Evolutionary conservation across 805 yeast genomes (phyloP), one percentile per base, ranked within the genome.

Genomic region (Wickerhamiella parazyma): DNA sequence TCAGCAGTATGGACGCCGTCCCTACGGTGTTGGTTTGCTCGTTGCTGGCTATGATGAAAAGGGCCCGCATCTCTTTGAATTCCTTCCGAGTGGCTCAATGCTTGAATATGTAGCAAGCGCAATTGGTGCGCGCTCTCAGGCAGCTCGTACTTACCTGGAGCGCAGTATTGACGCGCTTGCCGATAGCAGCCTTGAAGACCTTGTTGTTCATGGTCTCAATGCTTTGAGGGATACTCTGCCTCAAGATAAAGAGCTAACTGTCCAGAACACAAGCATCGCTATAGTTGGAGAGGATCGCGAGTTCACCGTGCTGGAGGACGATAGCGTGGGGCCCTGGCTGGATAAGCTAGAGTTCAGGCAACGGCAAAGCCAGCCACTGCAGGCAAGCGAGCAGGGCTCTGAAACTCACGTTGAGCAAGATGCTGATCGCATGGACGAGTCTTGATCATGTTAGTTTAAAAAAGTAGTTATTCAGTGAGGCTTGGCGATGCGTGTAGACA

Each of bases 91-190:
- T 7, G 99, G 99, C 2, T 78, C 89, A 20, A 91, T 81, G 18
- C 69, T 86, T 55, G 97, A 91, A 63, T 82, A 87, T 59, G 75
- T 73, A 53, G 97, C 95, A 28, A 78, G 95, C 10, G 94, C 98
- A 29, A 85, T 91, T 57, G 99, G 99, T 38, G 97, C 99, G 8
- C 75, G 99, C 59, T 89, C 97, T 2, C 99, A 91, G 65, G 97
- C 97, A 41, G 96, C 95, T 12, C 77, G 94, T 67, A 91, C 99
- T 2, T 91, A 85, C 55, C 67, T 91, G 59, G 99, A 91, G 64
- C 78, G 95, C 59, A 79, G 80, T 52, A 70, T 78, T 58, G 85
- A 82, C 29, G 67, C 69, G 24, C 82, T 84, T 52, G 66, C 76
- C 16, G 70, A 72, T 44, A 66, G 76, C 6, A 66, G 71, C 31